phyloP scores from a whole-genome alignment of 345 rosid genomes.

The Pelargonium nanum region DNA sequence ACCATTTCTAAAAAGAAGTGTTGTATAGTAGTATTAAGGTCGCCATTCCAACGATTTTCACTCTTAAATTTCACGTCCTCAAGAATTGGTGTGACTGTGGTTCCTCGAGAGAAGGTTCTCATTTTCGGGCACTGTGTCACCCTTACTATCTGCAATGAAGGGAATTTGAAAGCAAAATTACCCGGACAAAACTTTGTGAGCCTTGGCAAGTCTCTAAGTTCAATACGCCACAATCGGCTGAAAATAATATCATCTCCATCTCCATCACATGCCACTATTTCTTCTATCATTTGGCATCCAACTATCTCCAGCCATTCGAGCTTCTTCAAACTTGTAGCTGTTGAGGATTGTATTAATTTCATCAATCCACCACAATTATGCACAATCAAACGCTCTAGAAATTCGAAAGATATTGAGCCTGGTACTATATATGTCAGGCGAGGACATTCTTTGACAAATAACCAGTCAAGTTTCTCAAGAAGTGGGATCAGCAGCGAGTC shows the following conservation, averaged over 20 bases:
- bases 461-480: not conserved
- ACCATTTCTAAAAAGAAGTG: not conserved
- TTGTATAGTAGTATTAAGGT: not conserved
- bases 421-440: slow-evolving; percentile 5
- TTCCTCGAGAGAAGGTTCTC: not conserved
- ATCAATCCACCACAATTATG: not conserved
- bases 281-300: slow-evolving; percentile 5
- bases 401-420: not conserved
- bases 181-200: not conserved
- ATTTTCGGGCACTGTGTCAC: not conserved
- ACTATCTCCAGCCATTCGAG: not conserved
- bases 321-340: slow-evolving; percentile 2
- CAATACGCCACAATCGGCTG: not conserved
- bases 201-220: not conserved
- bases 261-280: not conserved
- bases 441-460: not conserved
- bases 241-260: not conserved
- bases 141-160: not conserved
- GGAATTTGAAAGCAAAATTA: not conserved
- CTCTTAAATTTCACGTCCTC: too few relatives aligned
- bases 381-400: not conserved
- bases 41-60: not conserved
- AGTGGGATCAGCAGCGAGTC: not conserved
- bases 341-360: not conserved
- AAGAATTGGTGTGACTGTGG: not conserved